A percentile compares a stretch with the other conserved stretches of the same genome.
Evolutionary conservation across 768 basidiomycete species (phyloP).

Genomic region (Harrya chromipes): DNA sequence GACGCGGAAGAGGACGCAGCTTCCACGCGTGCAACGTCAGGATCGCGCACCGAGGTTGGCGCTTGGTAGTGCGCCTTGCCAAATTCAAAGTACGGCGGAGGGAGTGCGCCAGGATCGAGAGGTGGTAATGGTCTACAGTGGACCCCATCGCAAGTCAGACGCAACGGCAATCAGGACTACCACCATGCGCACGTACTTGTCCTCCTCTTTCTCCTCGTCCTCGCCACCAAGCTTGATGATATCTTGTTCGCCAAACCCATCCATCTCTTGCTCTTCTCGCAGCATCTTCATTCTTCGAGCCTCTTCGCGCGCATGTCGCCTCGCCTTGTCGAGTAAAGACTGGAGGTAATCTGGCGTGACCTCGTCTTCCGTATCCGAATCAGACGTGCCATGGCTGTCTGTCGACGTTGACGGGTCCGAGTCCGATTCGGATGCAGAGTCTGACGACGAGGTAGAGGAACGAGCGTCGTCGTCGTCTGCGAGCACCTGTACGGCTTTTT

Average conservation of each 20-base stretch:
- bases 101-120: slow-evolving; percentile 64
- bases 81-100: slow-evolving; percentile 61
- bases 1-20: slow-evolving; percentile 46
- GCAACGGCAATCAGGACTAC: not conserved
- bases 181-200: slow-evolving; percentile 30
- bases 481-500: not conserved
- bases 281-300: slow-evolving; percentile 20
- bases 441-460: slow-evolving; percentile 1
- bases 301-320: slow-evolving; percentile 44
- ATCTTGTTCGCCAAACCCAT: slow-evolving; percentile 46
- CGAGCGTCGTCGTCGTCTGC: slow-evolving; percentile 1
- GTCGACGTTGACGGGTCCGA: slow-evolving; percentile 32
- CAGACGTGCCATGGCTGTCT: slow-evolving; percentile 30
- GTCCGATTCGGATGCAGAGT: slow-evolving; percentile 9
- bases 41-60: slow-evolving; percentile 53
- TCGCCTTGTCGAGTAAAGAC: slow-evolving; percentile 61
- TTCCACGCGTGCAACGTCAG: slow-evolving; percentile 54
- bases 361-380: slow-evolving; percentile 39
- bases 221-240: slow-evolving; percentile 47
- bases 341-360: slow-evolving; percentile 60
- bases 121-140: slow-evolving; percentile 52
- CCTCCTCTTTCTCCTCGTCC: slow-evolving; percentile 25
- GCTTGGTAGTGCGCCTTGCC: slow-evolving; percentile 41
- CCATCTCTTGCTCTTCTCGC: slow-evolving; percentile 21
- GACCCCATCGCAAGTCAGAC: slow-evolving; percentile 1